These are phyloP conservation scores for Pseudogymnoascus verrucosus DNA, from an alignment of 2,329 filamentous ascomycete genomes.

Conservation along the genomic window DNA sequence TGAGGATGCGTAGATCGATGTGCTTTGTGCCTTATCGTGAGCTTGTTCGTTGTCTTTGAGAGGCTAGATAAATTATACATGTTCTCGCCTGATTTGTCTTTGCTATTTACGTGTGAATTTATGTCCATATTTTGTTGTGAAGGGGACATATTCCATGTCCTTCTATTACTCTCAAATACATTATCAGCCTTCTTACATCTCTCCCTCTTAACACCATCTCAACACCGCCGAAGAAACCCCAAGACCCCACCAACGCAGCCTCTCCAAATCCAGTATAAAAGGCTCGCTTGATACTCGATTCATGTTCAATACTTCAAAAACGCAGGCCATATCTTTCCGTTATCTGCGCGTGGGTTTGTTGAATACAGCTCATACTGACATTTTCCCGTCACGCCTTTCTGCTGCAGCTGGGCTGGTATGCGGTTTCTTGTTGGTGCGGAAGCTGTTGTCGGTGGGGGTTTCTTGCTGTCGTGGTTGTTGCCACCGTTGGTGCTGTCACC, in stretches of 20 bases:
- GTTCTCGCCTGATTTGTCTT: not conserved
- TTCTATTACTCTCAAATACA: not conserved
- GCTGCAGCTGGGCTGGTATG: no score
- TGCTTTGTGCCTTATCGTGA: conserved; percentile 6
- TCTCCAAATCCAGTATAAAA: not conserved
- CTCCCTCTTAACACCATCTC: not conserved
- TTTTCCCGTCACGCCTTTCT: not conserved
- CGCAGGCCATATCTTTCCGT: not conserved
- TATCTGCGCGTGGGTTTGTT: not conserved
- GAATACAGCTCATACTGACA: not conserved
- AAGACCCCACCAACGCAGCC: not conserved
- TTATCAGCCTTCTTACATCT: not conserved
- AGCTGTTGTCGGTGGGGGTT: no score
- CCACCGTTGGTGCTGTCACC: not conserved
- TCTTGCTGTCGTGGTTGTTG: no score
- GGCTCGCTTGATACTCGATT: not conserved
- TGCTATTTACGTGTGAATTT: not conserved
- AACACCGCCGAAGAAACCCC: not conserved
- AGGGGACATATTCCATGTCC: not conserved
- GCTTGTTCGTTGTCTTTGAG: conserved; percentile 1
- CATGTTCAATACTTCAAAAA: not conserved
- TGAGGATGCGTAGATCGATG: conserved; percentile 6
- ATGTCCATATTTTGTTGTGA: not conserved
- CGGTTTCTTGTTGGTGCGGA: not conserved
- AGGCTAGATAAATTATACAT: conserved; percentile 7